Base-by-base conservation (phyloP, 164 flowering plant genomes). In the Stephania yunnanensis region DNA sequence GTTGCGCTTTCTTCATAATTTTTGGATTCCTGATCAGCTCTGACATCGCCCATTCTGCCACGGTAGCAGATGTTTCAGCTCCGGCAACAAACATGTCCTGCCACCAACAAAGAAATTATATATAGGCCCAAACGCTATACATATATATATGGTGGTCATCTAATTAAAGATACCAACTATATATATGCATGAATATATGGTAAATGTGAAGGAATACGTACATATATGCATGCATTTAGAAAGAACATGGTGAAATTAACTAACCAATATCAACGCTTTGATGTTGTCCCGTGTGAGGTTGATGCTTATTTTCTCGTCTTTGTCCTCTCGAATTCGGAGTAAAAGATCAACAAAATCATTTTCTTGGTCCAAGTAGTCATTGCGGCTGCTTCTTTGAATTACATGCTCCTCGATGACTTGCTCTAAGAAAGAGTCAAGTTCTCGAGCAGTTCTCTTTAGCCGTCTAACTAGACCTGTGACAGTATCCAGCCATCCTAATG, bases 51-150 rank as follows among this genome's bases (percentile, higher is more conserved):
- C 80, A 80, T 44, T 64, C 82, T 64, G 77, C 30, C 7, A 46
- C 29, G 10, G 75, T 71, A 15, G 46, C 36, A 10, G 78, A 52
- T 9, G 82, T 80, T 20, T 77, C 78, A 44, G 69, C 46, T 44
- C 80, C 82, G 17, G 72, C 80, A 46, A 68, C 44, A 71, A 77
- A 74, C 66, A 77, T 70, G 63, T 80, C 82, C 82, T 77, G 61
- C 22, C 20, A 48, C 20, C 13, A 46, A 9, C 10, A 20, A 46
- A n/a, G 0, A 25, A 25, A 25, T 25, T 25, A 25, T 0, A 25
- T 25, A 36, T 36, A 36, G 42, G 42, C 42, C 42, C 42, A 36
- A 36, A 36, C 4, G 42, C 42, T 36, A 36, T 36, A 3, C 36
- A 36, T 36, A 4, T 36, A 36, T 36, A 4, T 4, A 36, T 36